Conservation (phyloP, 139 green algal species). For the Chlamydomonas sp. region DNA sequence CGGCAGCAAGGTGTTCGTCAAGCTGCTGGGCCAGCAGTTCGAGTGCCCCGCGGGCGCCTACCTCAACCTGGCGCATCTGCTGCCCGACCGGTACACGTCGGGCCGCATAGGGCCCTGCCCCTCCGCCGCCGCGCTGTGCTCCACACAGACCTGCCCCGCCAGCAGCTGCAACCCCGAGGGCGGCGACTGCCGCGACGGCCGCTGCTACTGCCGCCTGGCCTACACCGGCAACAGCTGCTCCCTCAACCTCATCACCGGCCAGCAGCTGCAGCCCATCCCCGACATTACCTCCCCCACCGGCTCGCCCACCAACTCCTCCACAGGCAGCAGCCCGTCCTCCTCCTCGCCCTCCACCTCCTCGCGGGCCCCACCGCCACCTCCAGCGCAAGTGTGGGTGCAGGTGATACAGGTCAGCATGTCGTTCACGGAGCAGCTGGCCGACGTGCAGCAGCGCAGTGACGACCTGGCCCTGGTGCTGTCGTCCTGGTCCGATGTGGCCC, state of each 20-base stretch:
- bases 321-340: no score
- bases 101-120: conserved; percentile 58
- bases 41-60: conserved; percentile 39
- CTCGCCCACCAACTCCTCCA: not conserved
- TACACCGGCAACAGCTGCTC: conserved; percentile 24
- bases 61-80: conserved; percentile 34
- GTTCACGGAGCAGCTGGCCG: not conserved
- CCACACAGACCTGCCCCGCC: conserved; percentile 18
- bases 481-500: not conserved
- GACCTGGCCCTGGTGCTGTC: not conserved
- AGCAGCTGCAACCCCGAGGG: conserved; percentile 32
- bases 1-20: conserved; percentile 28
- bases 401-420: conserved; percentile 4
- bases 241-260: conserved; percentile 21
- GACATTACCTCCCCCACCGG: no score
- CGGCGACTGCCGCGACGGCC: conserved; percentile 42
- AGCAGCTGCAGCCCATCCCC: not conserved
- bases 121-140: conserved; percentile 30
- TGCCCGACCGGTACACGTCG: conserved; percentile 36
- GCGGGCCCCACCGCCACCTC: not conserved
- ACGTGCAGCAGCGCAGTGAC: not conserved
- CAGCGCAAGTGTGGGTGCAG: not conserved
- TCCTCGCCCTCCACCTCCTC: not conserved
- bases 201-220: conserved; percentile 53
- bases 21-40: conserved; percentile 35